These are phyloP conservation scores for Solanum tacnaense DNA, from an alignment of 257 asterid species.

Conservation along the genomic window DNA sequence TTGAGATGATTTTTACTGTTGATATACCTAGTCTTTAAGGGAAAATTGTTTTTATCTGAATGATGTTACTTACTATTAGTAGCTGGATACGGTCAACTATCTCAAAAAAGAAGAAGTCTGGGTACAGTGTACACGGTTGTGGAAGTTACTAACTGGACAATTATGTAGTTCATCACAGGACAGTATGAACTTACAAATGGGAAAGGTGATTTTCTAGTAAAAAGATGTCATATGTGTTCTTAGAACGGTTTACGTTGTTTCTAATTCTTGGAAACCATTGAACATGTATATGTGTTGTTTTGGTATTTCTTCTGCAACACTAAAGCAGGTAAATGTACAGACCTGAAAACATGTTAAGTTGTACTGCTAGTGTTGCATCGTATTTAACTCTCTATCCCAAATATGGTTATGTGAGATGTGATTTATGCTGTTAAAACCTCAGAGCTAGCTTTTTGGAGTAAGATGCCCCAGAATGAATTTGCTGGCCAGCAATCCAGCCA, in stretches of 20 bases:
- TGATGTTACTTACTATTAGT: not conserved
- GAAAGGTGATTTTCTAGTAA: not conserved
- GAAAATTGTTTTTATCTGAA: not conserved
- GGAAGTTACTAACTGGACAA: not conserved
- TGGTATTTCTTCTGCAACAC: not conserved
- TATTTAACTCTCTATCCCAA: not conserved
- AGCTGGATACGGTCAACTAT: not conserved
- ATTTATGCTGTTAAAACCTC: constrained; percentile 24
- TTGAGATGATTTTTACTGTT: not conserved
- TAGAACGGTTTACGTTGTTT: not conserved
- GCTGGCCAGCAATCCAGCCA: constrained; percentile 26
- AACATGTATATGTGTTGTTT: not conserved
- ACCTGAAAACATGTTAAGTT: not conserved
- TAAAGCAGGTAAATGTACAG: not conserved
- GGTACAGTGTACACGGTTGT: not conserved
- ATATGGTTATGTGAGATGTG: constrained; percentile 26
- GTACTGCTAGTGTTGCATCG: not conserved
- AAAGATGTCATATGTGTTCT: not conserved
- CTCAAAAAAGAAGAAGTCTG: not conserved
- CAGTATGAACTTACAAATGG: not conserved
- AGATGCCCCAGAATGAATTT: constrained; percentile 27
- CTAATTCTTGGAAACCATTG: not conserved
- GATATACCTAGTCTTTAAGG: not conserved
- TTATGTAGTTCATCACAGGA: not conserved
- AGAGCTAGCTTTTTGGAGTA: constrained; percentile 32